Evolutionary conservation across 2,329 filamentous ascomycete species (phyloP), one percentile per base, ranked within the genome.

Genomic region (Didymella arachidicola): DNA sequence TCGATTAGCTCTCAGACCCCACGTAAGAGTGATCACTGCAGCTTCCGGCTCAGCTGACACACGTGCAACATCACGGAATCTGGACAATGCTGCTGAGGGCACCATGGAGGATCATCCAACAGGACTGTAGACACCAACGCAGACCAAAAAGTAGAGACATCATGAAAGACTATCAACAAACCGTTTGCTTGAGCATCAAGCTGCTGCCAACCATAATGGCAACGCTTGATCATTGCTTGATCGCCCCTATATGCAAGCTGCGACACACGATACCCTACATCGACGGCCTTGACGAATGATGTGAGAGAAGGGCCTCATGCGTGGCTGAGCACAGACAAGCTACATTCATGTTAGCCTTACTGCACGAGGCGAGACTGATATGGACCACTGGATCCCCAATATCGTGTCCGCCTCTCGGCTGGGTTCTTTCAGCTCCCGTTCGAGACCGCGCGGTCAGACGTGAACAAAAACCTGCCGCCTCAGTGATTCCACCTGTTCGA

Each of bases 331-430:
- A 26, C 38, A 45, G 34, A 18, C 25, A 44, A 44, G 44, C 55
- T 49, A 47, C 45, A 34, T 19, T 26, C 25, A 39, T 25, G 19
- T 38, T 43, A 18, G 22, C 32, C 18, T n/a, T 38, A 26, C 36
- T 53, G 42, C 55, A 41, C 49, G 22, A 52, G 42, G 19, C 38
- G 11, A 34, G 43, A 11, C 11, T 25, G 43, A 38, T 41, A 53
- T 42, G 18, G 44, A 19, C 34, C 45, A 54, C 29, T 54, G 51
- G 56, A 50, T 49, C 56, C 50, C 56, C 56, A 44, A 49, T 46
- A 16, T 36, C 19, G 11, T 43, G 27, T 46, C 51, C 41, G 51
- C 51, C 25, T 43, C 51, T 49, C 42, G 25, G 26, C 47, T 55
- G 29, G 30, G 30, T 41, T 22, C 19, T 36, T 39, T 55, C 51